Conservation (phyloP, 2,329 filamentous ascomycete species). For the Trichophyton mentagrophytes region DNA sequence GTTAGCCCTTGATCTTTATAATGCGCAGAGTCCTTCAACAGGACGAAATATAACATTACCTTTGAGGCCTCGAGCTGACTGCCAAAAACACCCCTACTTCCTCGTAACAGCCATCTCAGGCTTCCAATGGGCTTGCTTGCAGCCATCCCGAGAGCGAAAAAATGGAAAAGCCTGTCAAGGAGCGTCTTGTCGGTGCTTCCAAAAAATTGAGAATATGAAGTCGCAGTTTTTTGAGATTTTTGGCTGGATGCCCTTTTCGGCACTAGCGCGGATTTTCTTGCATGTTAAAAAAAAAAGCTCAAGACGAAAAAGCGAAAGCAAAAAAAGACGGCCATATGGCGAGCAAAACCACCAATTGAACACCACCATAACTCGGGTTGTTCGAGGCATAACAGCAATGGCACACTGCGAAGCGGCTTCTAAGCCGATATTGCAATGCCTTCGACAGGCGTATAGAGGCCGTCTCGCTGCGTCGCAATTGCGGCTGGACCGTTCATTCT, state of each 20-base stretch:
- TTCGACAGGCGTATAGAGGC: constrained; percentile 26
- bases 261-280: constrained; percentile 11
- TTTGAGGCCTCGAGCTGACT: constrained; percentile 22
- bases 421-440: constrained; percentile 31
- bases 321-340: constrained; percentile 8
- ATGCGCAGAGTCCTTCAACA: background rate
- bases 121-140: constrained; percentile 25
- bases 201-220: background rate
- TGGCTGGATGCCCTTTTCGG: constrained; percentile 11
- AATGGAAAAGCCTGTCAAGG: background rate
- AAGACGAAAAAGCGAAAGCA: background rate
- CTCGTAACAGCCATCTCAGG: constrained; percentile 28
- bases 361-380: constrained; percentile 3
- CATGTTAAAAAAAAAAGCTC: background rate
- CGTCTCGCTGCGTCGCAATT: constrained; percentile 23
- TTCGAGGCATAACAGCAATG: constrained; percentile 20
- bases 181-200: background rate
- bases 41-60: constrained; percentile 19
- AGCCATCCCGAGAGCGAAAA: constrained; percentile 21
- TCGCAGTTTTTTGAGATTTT: constrained; percentile 6
- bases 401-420: constrained; percentile 33
- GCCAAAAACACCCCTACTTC: constrained; percentile 24
- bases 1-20: constrained; percentile 1
- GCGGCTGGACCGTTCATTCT: constrained; percentile 36
- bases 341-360: constrained; percentile 10